These are phyloP conservation scores for Pythium aphanidermatum DNA, from an alignment of 352 stramenopile genomes.

Conservation along the genomic window DNA sequence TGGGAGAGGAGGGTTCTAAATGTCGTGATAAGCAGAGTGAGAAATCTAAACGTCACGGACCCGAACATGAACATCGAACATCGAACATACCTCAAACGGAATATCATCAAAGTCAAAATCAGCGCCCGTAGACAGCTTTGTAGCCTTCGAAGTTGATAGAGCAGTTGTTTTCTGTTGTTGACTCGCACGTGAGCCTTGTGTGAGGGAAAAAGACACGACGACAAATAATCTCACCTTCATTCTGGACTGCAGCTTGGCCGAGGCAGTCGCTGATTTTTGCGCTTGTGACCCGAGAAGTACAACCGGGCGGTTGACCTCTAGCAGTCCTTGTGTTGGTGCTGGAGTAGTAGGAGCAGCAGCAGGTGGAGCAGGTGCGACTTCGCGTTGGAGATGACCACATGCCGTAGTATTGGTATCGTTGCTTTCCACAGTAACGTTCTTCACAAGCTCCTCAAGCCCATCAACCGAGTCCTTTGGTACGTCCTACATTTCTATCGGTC, in stretches of 20 bases:
- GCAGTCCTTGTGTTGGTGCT: conserved; percentile 25
- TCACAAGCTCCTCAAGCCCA: conserved; percentile 74
- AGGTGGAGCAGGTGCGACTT: conserved; percentile 5
- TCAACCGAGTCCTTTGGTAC: conserved; percentile 41
- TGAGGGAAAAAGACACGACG: no score
- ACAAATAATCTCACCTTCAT: conserved; percentile 34
- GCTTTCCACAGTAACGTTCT: conserved; percentile 54
- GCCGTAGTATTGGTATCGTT: conserved; percentile 27
- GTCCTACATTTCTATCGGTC: conserved; percentile 13
- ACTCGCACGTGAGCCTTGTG: no score
- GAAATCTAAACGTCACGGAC: no score
- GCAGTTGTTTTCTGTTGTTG: conserved; percentile 32
- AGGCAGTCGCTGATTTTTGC: conserved; percentile 30
- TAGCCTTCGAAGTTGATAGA: conserved; percentile 28
- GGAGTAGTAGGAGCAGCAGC: conserved; percentile 7
- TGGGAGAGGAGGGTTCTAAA: conserved; percentile 60
- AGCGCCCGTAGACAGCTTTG: conserved; percentile 62
- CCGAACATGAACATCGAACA: not conserved
- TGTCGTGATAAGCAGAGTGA: no score
- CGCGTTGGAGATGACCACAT: conserved; percentile 49
- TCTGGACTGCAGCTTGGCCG: conserved; percentile 46
- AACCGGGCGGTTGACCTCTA: conserved; percentile 62
- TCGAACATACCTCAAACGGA: conserved; percentile 57
- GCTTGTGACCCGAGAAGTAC: conserved; percentile 67
- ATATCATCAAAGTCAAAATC: conserved; percentile 90